Base-by-base conservation (phyloP, 2,329 filamentous ascomycete genomes). In the Scopulariopsis brevicaulis region DNA sequence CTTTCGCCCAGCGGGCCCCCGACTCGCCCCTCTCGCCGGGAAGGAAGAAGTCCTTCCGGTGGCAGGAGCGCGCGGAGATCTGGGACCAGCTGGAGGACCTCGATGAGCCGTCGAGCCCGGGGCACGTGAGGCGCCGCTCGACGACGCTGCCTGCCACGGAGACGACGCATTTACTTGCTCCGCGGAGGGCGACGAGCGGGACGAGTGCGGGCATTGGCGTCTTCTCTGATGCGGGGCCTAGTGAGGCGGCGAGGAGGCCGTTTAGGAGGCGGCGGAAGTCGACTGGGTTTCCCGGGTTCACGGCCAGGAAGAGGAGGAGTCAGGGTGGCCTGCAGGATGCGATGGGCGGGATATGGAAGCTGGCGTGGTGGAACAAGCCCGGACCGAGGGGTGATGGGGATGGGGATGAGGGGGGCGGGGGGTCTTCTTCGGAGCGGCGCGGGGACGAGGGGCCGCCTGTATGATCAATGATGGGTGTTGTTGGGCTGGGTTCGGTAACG, bases 1-100 rank as follows among this genome's bases (percentile, higher is more conserved):
- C 61, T 60, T 67, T 7, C 65, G 66, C 40, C 60, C 69, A 24
- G 40, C 79, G 81, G 60, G 83, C 80, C 0, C 81, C 82, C 61
- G 68, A 69, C 1, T 69, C 66, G 54, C 67, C 69, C 18, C 63
- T 74, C 56, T 69, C 71, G 15, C 69, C 76, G 28, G 67, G 71
- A 55, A 75, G 74, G 59, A 77, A 75, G 65, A 76, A 76, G 63
- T 78, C 77, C 20, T 77, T 74, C 46, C 67, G 69, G 15, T 67
- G 83, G 57, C 74, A 82, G 59, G 88, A 94, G 67, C 82, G 83
- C 1, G 84, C 84, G 40, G 89, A 94, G 64, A 94, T 96, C 35
- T 96, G 90, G 91, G 88, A 85, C 58, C 90, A 95, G 68, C 77
- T 96, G 15, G 86, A 94, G 66, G 91, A 96, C 64, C 83, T 48